Conservation (phyloP, 73 alveolate genomes). For the Uronychia setigera region DNA sequence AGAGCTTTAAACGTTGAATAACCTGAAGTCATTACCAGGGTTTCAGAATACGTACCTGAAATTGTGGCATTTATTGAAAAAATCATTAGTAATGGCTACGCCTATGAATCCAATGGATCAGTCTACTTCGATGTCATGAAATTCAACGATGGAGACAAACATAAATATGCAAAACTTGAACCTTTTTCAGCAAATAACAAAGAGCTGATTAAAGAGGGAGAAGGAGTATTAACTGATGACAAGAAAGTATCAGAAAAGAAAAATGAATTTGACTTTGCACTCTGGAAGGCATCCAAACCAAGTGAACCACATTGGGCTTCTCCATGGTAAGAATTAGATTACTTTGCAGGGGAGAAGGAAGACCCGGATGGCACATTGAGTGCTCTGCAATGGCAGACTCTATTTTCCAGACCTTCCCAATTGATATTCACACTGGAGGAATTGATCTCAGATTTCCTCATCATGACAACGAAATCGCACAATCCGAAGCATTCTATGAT, state of each 20-base stretch:
- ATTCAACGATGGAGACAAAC: slow-evolving; percentile 74
- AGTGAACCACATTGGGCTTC: slow-evolving; percentile 99
- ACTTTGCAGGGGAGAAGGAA: slow-evolving; percentile 86
- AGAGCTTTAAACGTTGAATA: slow-evolving; percentile 88
- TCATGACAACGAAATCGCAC: slow-evolving; percentile 98
- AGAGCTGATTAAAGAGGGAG: slow-evolving; percentile 88
- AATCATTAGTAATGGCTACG: slow-evolving; percentile 94
- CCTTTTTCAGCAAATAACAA: slow-evolving; percentile 75
- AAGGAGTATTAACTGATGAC: slow-evolving; percentile 85
- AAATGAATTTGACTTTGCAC: slow-evolving; percentile 95
- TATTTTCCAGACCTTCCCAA: slow-evolving; percentile 64
- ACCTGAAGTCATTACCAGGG: slow-evolving; percentile 99
- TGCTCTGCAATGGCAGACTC: slow-evolving; percentile 94
- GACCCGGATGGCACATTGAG: slow-evolving; percentile 99
- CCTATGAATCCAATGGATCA: slow-evolving; percentile 96
- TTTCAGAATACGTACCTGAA: slow-evolving; percentile 99
- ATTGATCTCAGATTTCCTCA: slow-evolving; percentile 95
- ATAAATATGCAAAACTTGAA: slow-evolving; percentile 85
- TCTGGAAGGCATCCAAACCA: slow-evolving; percentile 98
- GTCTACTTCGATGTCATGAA: slow-evolving; percentile 96
- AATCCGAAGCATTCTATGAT: slow-evolving; percentile 74
- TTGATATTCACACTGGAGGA: slow-evolving; percentile 92
- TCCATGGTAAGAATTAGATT: slow-evolving; percentile 66
- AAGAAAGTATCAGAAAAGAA: slow-evolving; percentile 85
- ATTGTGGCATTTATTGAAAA: slow-evolving; percentile 87